phyloP scores from a whole-genome alignment of 2,329 filamentous ascomycete genomes.

The Clarireedia homoeocarpa region DNA sequence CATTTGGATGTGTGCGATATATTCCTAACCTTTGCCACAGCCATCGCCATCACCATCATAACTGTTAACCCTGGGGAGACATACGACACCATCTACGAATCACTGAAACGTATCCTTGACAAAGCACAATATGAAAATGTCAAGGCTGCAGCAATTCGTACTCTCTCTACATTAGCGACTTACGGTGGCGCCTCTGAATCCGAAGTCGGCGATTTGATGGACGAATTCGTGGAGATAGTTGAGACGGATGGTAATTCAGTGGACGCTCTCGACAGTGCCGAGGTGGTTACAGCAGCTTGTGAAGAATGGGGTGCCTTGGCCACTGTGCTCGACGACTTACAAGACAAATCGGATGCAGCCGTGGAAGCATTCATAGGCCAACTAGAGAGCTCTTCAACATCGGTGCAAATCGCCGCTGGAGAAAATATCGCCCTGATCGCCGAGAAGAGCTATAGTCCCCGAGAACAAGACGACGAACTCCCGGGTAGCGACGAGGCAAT shows the following conservation, averaged over 20 bases:
- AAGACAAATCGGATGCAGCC: slow-evolving; percentile 54
- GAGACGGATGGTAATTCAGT: slow-evolving; percentile 59
- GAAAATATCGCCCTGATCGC: slow-evolving; percentile 66
- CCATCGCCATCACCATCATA: slow-evolving; percentile 54
- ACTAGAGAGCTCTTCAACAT: slow-evolving; percentile 52
- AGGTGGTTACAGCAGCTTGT: slow-evolving; percentile 55
- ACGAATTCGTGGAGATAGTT: slow-evolving; percentile 57
- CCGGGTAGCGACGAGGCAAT: slow-evolving; percentile 34
- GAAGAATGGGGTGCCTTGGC: slow-evolving; percentile 64
- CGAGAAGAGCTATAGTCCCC: slow-evolving; percentile 49
- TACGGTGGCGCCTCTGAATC: slow-evolving; percentile 59
- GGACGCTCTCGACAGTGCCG: slow-evolving; percentile 52
- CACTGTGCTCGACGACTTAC: slow-evolving; percentile 57
- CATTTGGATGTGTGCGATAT: neutral
- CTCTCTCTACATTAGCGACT: slow-evolving; percentile 52
- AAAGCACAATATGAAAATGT: slow-evolving; percentile 48
- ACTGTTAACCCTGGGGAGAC: slow-evolving; percentile 52
- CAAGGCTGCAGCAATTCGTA: slow-evolving; percentile 61
- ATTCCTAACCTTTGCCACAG: slow-evolving; percentile 29
- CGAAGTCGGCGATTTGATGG: slow-evolving; percentile 56
- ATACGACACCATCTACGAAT: slow-evolving; percentile 48
- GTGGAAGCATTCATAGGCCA: slow-evolving; percentile 65
- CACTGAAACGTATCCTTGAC: slow-evolving; percentile 51
- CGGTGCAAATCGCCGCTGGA: slow-evolving; percentile 61
- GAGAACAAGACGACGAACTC: slow-evolving; percentile 38